Evolutionary conservation across 352 stramenopile genomes (phyloP).

Genomic region (Elongisporangium prolatum): DNA sequence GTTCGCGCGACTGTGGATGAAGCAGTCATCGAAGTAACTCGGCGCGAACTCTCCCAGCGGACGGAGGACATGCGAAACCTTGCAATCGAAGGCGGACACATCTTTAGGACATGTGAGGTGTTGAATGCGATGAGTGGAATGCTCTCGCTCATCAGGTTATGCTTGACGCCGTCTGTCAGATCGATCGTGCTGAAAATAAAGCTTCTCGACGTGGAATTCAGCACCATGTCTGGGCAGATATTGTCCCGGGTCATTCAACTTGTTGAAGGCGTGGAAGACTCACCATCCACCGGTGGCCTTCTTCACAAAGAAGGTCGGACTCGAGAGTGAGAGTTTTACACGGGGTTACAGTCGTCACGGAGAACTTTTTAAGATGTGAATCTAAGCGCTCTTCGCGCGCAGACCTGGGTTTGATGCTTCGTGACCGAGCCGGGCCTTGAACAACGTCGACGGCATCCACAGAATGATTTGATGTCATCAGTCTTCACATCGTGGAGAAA

Average conservation of each 20-base stretch:
- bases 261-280: conserved; percentile 31
- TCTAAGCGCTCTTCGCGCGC: conserved; percentile 11
- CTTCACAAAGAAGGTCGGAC: conserved; percentile 20
- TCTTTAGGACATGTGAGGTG: conserved; percentile 15
- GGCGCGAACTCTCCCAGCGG: conserved; percentile 5
- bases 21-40: conserved; percentile 25
- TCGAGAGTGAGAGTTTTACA: conserved; percentile 8
- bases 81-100: conserved; percentile 21
- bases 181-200: conserved; percentile 29
- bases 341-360: conserved; percentile 1
- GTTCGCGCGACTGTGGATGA: conserved; percentile 14
- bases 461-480: conserved; percentile 18
- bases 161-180: conserved; percentile 28
- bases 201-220: conserved; percentile 18
- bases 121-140: conserved; percentile 16
- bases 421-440: too few species aligned
- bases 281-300: conserved; percentile 16
- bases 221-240: conserved; percentile 19
- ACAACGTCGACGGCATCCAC: neutral
- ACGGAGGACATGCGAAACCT: conserved; percentile 8
- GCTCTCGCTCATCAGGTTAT: conserved; percentile 16
- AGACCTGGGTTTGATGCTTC: conserved; percentile 6
- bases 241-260: conserved; percentile 22
- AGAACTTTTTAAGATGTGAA: conserved; percentile 10
- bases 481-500: conserved; percentile 17